phyloP scores from a whole-genome alignment of 106 monocot genomes.

The Dendrobium nobile region DNA sequence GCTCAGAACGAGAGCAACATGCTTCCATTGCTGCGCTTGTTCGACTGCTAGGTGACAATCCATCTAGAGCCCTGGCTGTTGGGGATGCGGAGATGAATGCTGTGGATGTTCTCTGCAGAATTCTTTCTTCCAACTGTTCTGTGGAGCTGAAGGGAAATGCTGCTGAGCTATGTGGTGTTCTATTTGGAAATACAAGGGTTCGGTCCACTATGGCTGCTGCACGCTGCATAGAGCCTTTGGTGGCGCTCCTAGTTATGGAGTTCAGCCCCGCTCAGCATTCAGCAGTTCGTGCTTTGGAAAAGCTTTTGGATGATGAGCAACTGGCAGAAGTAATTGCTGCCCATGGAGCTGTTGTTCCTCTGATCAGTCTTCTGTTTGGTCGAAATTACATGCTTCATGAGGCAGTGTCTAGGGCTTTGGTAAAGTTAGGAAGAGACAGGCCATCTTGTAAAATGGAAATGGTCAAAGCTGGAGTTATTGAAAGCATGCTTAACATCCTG shows the following conservation, averaged over 20 bases:
- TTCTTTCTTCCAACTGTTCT: conserved; percentile 78
- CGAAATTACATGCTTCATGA: conserved; percentile 79
- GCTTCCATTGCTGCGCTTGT: conserved; percentile 90
- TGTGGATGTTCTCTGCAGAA: conserved; percentile 93
- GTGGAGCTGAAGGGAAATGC: conserved; percentile 91
- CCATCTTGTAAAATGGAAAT: conserved; percentile 94
- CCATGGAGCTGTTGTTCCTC: conserved; percentile 81
- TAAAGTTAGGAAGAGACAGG: conserved; percentile 84
- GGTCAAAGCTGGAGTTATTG: conserved; percentile 90
- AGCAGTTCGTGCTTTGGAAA: conserved; percentile 82
- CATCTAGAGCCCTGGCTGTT: conserved; percentile 63
- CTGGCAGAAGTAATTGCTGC: conserved; percentile 77
- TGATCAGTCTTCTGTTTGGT: conserved; percentile 72
- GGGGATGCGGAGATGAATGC: conserved; percentile 87
- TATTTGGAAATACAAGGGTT: conserved; percentile 84
- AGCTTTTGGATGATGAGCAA: conserved; percentile 90
- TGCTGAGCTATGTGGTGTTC: conserved; percentile 86
- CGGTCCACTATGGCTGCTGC: conserved; percentile 80
- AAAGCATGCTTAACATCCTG: conserved; percentile 75
- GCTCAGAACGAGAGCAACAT: conserved; percentile 90
- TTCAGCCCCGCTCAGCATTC: conserved; percentile 67
- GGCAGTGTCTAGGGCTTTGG: conserved; percentile 72
- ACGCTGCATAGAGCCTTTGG: conserved; percentile 87
- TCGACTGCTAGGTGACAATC: conserved; percentile 67
- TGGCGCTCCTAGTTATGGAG: conserved; percentile 59